Conservation (phyloP, 306 rosid genomes). For the Luffa aegyptiaca region DNA sequence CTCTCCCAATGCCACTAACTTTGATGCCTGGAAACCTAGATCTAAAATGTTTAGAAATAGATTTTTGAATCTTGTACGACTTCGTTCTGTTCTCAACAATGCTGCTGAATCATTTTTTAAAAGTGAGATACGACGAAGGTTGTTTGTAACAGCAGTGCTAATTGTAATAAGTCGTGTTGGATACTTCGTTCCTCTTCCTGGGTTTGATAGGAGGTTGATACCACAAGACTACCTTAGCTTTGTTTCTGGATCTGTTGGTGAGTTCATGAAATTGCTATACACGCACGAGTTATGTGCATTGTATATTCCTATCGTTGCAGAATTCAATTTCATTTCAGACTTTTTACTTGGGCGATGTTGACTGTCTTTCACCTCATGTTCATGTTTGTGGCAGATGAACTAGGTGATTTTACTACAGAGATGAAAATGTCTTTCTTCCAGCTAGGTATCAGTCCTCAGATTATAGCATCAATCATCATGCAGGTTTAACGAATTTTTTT, state of each 20-base stretch:
- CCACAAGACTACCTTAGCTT: constrained; percentile 86
- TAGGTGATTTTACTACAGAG: constrained; percentile 75
- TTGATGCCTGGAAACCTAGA: background rate
- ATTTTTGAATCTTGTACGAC: constrained; percentile 63
- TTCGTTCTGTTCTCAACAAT: constrained; percentile 64
- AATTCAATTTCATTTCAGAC: background rate
- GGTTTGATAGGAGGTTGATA: constrained; percentile 90
- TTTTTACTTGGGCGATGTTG: background rate
- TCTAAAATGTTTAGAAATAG: constrained; percentile 43
- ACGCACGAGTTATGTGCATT: background rate
- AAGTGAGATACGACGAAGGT: constrained; percentile 85
- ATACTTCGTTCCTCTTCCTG: constrained; percentile 93
- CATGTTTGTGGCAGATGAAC: constrained; percentile 80
- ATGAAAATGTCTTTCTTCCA: constrained; percentile 92
- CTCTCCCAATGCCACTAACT: constrained; percentile 4
- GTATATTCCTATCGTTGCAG: background rate
- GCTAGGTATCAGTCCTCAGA: constrained; percentile 98
- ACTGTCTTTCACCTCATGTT: constrained; percentile 6
- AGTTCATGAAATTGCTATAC: constrained; percentile 15
- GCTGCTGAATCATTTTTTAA: constrained; percentile 88
- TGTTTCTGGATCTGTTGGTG: constrained; percentile 85
- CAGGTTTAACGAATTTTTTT: constrained; percentile 46
- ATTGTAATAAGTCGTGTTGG: constrained; percentile 86
- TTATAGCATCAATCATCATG: constrained; percentile 87
- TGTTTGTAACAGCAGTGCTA: constrained; percentile 72